Evolutionary conservation across 176 grass and related monocot genomes (phyloP), one percentile per base, ranked within the genome.

Genomic region (Zoysia pacifica): DNA sequence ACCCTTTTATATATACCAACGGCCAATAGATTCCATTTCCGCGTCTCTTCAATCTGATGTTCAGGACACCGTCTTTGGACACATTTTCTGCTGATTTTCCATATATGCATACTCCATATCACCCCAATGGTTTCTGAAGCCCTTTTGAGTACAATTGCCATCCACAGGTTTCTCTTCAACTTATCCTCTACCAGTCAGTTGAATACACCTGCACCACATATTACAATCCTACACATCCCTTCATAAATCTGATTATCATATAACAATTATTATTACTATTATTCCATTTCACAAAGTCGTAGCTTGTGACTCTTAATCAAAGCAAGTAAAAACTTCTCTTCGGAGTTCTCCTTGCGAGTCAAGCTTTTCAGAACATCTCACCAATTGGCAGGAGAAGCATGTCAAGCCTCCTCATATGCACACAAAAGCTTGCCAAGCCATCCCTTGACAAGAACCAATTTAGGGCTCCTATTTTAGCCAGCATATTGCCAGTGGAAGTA

Each of bases 201-300:
- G 64, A 54, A 76, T 62, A 44, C 15, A 76, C 71, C 46, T 76
- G 38, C 11, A 81, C 78, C 84, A 81, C 84, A 81, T 70, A 45
- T 75, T 69, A 62, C 45, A 48, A 67, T 37, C 11, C 45, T 8
- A 49, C 43, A 42, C 11, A 67, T 74, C 73, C 60, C 61, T 41
- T 65, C 18, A 9, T 60, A 61, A 59, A 72, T 52, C 63, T 69
- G 44, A 48, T 75, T 54, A 52, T 45, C 12, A 44, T 28, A 28
- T 28, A 28, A 28, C 3, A 86, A 44, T 36, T 36, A 52, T 62
- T 28, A 28, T 70, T 43, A 8, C 14, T 35, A 74, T 74, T 68
- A 60, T 59, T 42, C 44, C 49, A 49, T 55, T 55, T 55, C 53
- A 18, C 53, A 18, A 55, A 55, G 53, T 55, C 50, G 3, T 6